Evolutionary conservation across 306 rosid species (phyloP).

Genomic region (Quercus aquifolioides): DNA sequence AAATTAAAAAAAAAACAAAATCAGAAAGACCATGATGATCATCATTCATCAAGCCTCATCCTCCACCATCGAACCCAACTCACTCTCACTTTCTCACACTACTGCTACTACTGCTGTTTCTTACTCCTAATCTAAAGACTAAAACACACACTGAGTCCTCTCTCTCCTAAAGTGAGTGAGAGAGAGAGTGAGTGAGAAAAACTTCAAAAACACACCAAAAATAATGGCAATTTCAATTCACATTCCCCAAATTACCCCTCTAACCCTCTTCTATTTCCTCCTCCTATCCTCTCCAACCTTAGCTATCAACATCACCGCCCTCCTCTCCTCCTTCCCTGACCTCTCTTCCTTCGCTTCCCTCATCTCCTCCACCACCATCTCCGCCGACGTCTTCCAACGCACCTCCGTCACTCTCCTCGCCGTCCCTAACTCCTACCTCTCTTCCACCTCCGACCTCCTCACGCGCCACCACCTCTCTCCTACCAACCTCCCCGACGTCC

Average conservation of each 20-base stretch:
- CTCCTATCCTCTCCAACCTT: conserved; percentile 25
- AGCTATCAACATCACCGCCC: conserved; percentile 65
- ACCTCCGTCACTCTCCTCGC: conserved; percentile 82
- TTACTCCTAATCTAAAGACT: not conserved
- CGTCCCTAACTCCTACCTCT: conserved; percentile 69
- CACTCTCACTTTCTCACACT: not conserved
- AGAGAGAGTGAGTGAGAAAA: not conserved
- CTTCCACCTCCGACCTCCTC: conserved; percentile 47
- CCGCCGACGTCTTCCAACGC: conserved; percentile 61
- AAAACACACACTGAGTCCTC: not conserved
- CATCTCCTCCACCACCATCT: conserved; percentile 47
- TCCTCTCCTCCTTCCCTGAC: conserved; percentile 74
- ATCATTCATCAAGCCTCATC: not conserved
- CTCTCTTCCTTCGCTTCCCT: conserved; percentile 69
- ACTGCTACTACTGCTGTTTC: not conserved
- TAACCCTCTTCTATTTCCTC: conserved; percentile 12
- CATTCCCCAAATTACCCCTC: conserved; percentile 61
- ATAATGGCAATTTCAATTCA: conserved; percentile 27
- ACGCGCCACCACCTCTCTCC: conserved; percentile 57
- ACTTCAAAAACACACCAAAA: not conserved
- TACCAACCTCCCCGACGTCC: conserved; percentile 65
- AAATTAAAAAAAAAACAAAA: not conserved
- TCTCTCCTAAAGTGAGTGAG: not conserved
- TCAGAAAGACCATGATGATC: not conserved
- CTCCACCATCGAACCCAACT: not conserved